These are phyloP conservation scores for Neohortaea acidophila DNA, from an alignment of 495 filamentous ascomycete species.

Conservation along the genomic window DNA sequence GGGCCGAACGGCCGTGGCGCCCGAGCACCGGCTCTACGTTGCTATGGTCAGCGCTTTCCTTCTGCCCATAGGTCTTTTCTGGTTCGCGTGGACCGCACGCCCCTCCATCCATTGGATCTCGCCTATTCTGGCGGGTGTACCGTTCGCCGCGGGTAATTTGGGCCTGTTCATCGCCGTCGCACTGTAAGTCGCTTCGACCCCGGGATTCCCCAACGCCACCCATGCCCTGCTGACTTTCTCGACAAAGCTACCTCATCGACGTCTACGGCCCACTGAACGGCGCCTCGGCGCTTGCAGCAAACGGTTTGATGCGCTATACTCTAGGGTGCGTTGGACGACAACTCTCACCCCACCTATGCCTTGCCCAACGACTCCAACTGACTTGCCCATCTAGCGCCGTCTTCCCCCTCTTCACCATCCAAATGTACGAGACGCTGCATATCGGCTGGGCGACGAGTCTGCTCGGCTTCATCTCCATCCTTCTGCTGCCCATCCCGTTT, in stretches of 20 bases:
- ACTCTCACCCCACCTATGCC: too few species aligned
- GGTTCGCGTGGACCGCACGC: constrained; percentile 35
- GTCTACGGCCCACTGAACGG: constrained; percentile 42
- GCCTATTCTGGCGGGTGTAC: constrained; percentile 40
- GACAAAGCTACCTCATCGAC: constrained; percentile 45
- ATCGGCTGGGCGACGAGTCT: constrained; percentile 31
- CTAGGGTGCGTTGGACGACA: too few species aligned
- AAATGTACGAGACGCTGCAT: constrained; percentile 30
- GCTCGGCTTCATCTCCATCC: constrained; percentile 30
- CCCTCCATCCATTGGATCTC: constrained; percentile 36
- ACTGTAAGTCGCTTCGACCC: too few species aligned
- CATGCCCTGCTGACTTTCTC: constrained; percentile 26
- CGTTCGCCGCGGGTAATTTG: constrained; percentile 51
- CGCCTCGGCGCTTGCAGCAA: constrained; percentile 47
- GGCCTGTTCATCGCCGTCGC: constrained; percentile 29
- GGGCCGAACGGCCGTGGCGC: constrained; percentile 21
- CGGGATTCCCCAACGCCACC: constrained; percentile 1
- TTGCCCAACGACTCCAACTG: not conserved
- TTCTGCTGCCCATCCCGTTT: constrained; percentile 30
- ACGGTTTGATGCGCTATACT: constrained; percentile 47
- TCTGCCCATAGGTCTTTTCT: constrained; percentile 33
- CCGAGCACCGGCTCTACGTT: constrained; percentile 31
- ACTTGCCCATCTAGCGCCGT: constrained; percentile 19
- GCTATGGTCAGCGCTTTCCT: constrained; percentile 32
- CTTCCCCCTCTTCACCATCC: constrained; percentile 45